A percentile compares a stretch with the other conserved stretches of the same genome.
phyloP scores from a whole-genome alignment of 768 basidiomycete genomes.

The Kwoniella heveanensis region DNA sequence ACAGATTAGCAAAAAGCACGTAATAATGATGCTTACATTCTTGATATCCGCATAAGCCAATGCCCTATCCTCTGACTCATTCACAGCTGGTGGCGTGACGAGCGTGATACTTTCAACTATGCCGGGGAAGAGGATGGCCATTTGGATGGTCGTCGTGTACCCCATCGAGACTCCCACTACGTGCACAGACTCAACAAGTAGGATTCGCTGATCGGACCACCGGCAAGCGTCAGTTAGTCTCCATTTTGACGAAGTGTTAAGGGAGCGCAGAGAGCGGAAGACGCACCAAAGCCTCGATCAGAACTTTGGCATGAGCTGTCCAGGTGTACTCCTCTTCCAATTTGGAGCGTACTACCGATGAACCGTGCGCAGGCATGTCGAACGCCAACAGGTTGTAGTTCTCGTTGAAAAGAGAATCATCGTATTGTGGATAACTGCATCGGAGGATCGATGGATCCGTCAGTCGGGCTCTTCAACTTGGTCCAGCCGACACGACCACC shows the following conservation, averaged over 20 bases:
- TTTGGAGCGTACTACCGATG: background rate
- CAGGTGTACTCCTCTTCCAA: constrained; percentile 9
- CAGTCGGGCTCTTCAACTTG: no score
- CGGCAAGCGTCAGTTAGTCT: no score
- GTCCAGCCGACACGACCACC: background rate
- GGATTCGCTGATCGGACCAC: background rate
- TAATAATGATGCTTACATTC: no score
- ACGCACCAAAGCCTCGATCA: constrained; percentile 21
- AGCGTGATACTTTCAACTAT: constrained; percentile 5
- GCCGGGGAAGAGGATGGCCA: constrained; percentile 7
- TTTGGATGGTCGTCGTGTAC: constrained; percentile 8
- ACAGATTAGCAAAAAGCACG: no score
- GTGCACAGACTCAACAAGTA: constrained; percentile 12
- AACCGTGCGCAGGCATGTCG: constrained; percentile 29
- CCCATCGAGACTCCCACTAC: constrained; percentile 15
- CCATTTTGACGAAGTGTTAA: no score
- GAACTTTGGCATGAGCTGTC: background rate
- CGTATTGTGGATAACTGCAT: constrained; percentile 32
- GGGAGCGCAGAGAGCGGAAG: background rate
- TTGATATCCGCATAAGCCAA: constrained; percentile 2
- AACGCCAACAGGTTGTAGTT: constrained; percentile 34
- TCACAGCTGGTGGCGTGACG: constrained; percentile 5
- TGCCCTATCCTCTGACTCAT: constrained; percentile 1
- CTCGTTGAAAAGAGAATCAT: constrained; percentile 28
- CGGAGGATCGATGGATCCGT: background rate